Evolutionary conservation across 2,329 filamentous ascomycete genomes (phyloP).

Genomic region (Colletotrichum tropicicola): DNA sequence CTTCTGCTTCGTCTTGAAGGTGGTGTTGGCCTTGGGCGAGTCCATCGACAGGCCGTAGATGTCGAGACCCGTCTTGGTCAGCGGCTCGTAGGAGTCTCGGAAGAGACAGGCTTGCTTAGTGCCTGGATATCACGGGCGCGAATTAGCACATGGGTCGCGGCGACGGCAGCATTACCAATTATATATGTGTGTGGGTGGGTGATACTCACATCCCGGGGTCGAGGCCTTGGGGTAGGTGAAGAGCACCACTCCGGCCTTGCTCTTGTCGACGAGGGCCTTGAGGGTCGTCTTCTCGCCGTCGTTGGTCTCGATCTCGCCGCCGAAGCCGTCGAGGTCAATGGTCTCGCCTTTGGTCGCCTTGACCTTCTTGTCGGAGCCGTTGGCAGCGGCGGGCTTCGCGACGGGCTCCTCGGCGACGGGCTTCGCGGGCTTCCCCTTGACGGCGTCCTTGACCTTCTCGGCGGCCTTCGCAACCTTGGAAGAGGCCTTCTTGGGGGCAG

Average conservation of each 20-base stretch:
- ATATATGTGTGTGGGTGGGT: neutral
- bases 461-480: slow-evolving; percentile 48
- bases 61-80: slow-evolving; percentile 81
- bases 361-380: slow-evolving; percentile 43
- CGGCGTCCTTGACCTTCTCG: slow-evolving; percentile 45
- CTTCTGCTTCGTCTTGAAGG: slow-evolving; percentile 91
- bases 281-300: slow-evolving; percentile 84
- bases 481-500: slow-evolving; percentile 55
- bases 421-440: slow-evolving; percentile 36
- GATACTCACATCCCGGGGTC: slow-evolving; percentile 88
- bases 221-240: slow-evolving; percentile 97
- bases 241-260: slow-evolving; percentile 85
- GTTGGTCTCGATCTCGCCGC: slow-evolving; percentile 82
- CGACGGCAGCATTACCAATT: neutral
- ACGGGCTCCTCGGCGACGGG: slow-evolving; percentile 41
- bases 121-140: slow-evolving; percentile 61
- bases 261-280: slow-evolving; percentile 82
- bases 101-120: slow-evolving; percentile 94
- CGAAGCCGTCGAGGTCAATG: slow-evolving; percentile 67
- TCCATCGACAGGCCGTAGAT: slow-evolving; percentile 93
- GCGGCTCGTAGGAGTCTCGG: slow-evolving; percentile 81
- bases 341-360: slow-evolving; percentile 63
- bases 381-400: slow-evolving; percentile 40
- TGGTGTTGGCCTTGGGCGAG: slow-evolving; percentile 89
- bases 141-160: slow-evolving; percentile 15